These are phyloP conservation scores for Fusarium pseudonygamai DNA, from an alignment of 2,329 filamentous ascomycete species.

Conservation along the genomic window DNA sequence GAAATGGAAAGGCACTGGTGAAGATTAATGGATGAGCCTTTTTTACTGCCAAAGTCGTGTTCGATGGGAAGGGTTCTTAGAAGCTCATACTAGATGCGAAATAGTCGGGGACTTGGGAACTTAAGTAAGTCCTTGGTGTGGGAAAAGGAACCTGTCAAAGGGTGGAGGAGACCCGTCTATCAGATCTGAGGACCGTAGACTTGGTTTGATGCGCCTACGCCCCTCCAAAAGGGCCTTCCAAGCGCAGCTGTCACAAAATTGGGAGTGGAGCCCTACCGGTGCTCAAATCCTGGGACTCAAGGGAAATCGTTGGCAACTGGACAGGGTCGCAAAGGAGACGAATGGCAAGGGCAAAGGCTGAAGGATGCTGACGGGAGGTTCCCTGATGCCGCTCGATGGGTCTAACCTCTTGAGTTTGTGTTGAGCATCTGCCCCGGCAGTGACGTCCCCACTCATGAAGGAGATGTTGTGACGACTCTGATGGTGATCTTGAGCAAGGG, in stretches of 20 bases:
- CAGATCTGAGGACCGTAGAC: conserved; percentile 43
- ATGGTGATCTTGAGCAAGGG: conserved; percentile 40
- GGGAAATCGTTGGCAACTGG: conserved; percentile 25
- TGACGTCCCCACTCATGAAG: conserved; percentile 34
- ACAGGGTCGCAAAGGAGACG: conserved; percentile 34
- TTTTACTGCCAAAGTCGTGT: conserved; percentile 20
- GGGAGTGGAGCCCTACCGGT: conserved; percentile 34
- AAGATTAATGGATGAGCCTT: conserved; percentile 28
- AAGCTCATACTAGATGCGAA: conserved; percentile 31
- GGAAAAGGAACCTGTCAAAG: conserved; percentile 43
- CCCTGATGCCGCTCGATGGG: conserved; percentile 37
- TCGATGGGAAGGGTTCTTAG: conserved; percentile 29
- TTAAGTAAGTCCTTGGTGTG: conserved; percentile 44
- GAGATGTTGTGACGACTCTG: conserved; percentile 33
- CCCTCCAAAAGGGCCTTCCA: conserved; percentile 32
- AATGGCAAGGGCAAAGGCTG: conserved; percentile 30
- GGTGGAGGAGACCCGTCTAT: conserved; percentile 42
- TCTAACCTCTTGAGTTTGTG: conserved; percentile 32
- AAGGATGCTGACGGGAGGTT: conserved; percentile 36
- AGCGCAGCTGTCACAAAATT: conserved; percentile 44
- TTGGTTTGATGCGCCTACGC: conserved; percentile 34
- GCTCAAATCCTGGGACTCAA: conserved; percentile 42
- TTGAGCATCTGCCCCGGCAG: conserved; percentile 39
- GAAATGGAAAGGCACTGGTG: neutral
- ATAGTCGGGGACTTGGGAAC: conserved; percentile 42